A percentile compares a stretch with the other conserved stretches of the same genome.
These are phyloP conservation scores for Lipomyces starkeyi DNA, from an alignment of 805 yeast genomes.

Conservation along the genomic window DNA sequence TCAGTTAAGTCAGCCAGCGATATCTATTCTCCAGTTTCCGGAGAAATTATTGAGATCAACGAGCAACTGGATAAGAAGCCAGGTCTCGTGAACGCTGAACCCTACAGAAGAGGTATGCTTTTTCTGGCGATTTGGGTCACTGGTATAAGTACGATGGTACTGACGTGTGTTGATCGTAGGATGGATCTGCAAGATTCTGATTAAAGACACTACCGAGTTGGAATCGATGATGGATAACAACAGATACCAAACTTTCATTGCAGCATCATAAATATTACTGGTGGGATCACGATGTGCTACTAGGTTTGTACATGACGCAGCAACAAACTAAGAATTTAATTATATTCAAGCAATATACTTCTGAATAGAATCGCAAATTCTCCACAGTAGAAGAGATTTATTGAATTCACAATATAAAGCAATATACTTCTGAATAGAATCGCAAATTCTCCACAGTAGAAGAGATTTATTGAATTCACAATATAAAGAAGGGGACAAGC, in stretches of 20 bases:
- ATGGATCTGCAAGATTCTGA: constrained; percentile 31
- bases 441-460: background rate
- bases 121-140: background rate
- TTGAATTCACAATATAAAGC: background rate
- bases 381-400: background rate
- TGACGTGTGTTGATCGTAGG: constrained; percentile 12
- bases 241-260: constrained; percentile 23
- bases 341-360: background rate
- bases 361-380: background rate
- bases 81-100: constrained; percentile 80
- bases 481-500: background rate
- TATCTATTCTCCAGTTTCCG: constrained; percentile 84
- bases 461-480: background rate
- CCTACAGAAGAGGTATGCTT: constrained; percentile 51
- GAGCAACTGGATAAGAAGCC: constrained; percentile 70
- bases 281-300: background rate
- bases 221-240: constrained; percentile 23
- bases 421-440: background rate
- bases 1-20: constrained; percentile 94
- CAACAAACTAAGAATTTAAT: background rate
- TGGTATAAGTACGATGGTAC: background rate
- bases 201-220: constrained; percentile 21
- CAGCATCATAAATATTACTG: background rate
- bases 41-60: constrained; percentile 77
- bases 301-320: background rate